phyloP scores from a whole-genome alignment of 257 asterid species.

The Scutellaria baicalensis region DNA sequence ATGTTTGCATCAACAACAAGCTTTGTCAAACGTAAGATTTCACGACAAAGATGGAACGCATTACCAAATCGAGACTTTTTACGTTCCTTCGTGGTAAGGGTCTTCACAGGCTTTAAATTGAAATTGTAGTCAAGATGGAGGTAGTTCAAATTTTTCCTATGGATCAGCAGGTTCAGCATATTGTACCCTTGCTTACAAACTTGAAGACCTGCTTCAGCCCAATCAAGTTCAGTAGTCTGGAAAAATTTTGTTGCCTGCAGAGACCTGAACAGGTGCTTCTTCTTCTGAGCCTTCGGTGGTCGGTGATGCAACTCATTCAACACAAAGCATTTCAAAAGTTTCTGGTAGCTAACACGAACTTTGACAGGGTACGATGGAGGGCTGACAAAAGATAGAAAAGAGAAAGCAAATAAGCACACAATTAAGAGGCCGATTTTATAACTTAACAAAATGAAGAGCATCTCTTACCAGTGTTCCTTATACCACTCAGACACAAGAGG shows the following conservation, averaged over 20 bases:
- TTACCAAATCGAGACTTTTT: constrained; percentile 96
- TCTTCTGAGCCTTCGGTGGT: constrained; percentile 98
- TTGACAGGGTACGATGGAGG: constrained; percentile 97
- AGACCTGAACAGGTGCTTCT: constrained; percentile 88
- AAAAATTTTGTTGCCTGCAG: constrained; percentile 95
- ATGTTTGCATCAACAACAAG: constrained; percentile 97
- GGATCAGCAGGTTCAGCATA: constrained; percentile 92
- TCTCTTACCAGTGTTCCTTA: constrained; percentile 91
- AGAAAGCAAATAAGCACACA: background rate
- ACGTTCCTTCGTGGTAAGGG: constrained; percentile 95
- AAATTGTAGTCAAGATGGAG: constrained; percentile 95
- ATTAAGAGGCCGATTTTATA: background rate
- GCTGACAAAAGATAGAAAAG: constrained; percentile 29
- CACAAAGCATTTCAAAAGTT: constrained; percentile 89
- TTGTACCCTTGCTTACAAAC: constrained; percentile 99
- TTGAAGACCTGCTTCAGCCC: constrained; percentile 99
- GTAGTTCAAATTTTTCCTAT: constrained; percentile 88
- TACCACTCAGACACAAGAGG: constrained; percentile 99
- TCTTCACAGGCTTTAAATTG: constrained; percentile 96
- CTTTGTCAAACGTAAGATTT: constrained; percentile 90
- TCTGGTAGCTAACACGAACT: constrained; percentile 98
- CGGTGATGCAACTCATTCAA: constrained; percentile 97
- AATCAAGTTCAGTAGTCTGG: constrained; percentile 97
- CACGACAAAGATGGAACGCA: constrained; percentile 99
- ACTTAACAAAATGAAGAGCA: background rate